Base-by-base conservation (phyloP, 2,329 filamentous ascomycete genomes). In the Fusarium sambucinum region DNA sequence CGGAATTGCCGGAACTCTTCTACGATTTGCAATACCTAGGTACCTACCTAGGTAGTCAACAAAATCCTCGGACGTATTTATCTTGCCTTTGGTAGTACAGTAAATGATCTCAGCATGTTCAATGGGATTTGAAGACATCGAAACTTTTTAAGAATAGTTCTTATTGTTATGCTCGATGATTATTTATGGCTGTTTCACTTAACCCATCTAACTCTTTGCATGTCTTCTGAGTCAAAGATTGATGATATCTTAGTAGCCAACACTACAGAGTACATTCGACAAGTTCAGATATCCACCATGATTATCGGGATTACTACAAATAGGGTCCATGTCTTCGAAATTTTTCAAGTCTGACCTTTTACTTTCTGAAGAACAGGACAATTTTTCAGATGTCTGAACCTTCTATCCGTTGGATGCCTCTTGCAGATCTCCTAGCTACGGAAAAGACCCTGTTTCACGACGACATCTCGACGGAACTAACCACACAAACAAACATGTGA, bases 371-470 rank as follows among this genome's bases (percentile, higher is more conserved):
- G 33, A 14, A 38, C 38, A 29, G 29, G 33, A 21, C n/a, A n/a
- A 21, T 50, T 16, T 50, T 19, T 23, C 21, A 50, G 32, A 50
- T 38, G 13, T 50, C 23, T 23, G 23, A 17, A 27, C 17, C 32
- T 10, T 38, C 17, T 38, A 38, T 29, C 32, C 17, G n/a, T 51
- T 37, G 47, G 47, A 55, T 67, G 37, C 46, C 53, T 54, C 40
- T 66, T 65, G 30, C 27, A 45, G 45, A 27, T 29, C 25, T 33
- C 21, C n/a, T 55, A 54, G 32, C 50, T 37, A 53, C 32, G 42
- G 47, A 44, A 14, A 53, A 45, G 56, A 67, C 56, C 61, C 50
- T 68, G 66, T 68, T 67, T 67, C 50, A 67, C 27, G 25, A 68
- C 54, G 68, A 68, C 58, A 65, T 60, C n/a, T 47, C 40, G 19